These are phyloP conservation scores for Clarkia xantiana DNA, from an alignment of 345 rosid species.

Conservation along the genomic window DNA sequence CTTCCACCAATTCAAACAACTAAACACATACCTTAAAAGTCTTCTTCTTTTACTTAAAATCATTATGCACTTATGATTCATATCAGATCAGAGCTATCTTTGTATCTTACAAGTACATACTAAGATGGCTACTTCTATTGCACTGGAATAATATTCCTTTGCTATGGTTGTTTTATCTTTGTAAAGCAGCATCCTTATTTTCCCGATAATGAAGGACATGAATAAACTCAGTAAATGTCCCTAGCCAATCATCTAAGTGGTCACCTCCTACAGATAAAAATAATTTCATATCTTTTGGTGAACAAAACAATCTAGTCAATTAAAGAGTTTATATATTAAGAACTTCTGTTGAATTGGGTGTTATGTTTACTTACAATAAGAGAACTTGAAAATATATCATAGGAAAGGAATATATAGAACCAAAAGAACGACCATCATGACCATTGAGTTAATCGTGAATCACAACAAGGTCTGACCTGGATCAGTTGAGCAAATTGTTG, in stretches of 20 bases:
- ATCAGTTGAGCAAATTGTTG: constrained; percentile 62
- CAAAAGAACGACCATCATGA: background rate
- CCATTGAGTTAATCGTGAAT: too few species aligned
- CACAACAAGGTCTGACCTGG: constrained; percentile 43
- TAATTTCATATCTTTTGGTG: too few species aligned
- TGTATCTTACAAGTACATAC: too few species aligned
- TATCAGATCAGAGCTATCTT: too few species aligned
- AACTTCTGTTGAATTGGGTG: constrained; percentile 68
- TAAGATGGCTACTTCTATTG: too few species aligned
- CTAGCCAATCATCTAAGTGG: constrained; percentile 61
- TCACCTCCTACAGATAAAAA: constrained; percentile 42
- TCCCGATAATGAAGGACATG: constrained; percentile 86
- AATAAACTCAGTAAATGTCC: constrained; percentile 64
- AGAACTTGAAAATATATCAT: too few species aligned
- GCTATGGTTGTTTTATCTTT: constrained; percentile 55
- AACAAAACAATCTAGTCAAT: too few species aligned
- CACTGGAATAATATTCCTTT: constrained; percentile 78
- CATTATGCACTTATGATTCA: too few species aligned
- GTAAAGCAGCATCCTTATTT: constrained; percentile 89
- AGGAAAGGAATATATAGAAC: background rate
- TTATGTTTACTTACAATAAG: constrained; percentile 68
- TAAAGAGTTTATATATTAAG: background rate
- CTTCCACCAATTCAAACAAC: too few species aligned
- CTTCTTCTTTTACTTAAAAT: too few species aligned
- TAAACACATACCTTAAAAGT: too few species aligned